phyloP scores from a whole-genome alignment of 352 stramenopile genomes.

The Phytophthora hybrid region DNA sequence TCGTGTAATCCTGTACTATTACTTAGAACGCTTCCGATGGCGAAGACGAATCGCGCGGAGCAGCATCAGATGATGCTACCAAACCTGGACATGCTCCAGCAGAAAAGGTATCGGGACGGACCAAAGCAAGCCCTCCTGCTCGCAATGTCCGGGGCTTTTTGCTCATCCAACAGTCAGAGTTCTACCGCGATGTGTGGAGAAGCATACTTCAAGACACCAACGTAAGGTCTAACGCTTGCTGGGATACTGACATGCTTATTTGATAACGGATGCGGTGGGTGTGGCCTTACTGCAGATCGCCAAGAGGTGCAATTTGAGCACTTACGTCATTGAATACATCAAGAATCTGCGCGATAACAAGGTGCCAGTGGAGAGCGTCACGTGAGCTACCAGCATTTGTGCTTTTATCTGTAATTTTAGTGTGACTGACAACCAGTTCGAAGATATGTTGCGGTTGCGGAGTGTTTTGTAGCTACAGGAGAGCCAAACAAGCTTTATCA shows the following conservation, averaged over 20 bases:
- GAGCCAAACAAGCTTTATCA: conserved; percentile 69
- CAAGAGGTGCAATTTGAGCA: conserved; percentile 47
- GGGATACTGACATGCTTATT: neutral
- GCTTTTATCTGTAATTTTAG: neutral
- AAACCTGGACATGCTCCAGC: neutral
- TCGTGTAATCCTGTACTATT: neutral
- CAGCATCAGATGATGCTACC: conserved; percentile 3
- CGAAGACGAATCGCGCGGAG: neutral
- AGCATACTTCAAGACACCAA: conserved; percentile 46
- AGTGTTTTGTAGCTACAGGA: conserved; percentile 54
- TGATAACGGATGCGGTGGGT: neutral
- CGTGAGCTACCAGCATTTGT: conserved; percentile 43
- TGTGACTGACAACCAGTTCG: conserved; percentile 19
- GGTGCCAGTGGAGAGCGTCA: conserved; percentile 68
- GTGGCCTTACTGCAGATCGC: conserved; percentile 42
- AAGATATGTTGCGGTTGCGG: conserved; percentile 65
- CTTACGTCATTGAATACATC: conserved; percentile 76
- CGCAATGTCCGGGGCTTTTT: conserved; percentile 58
- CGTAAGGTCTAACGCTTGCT: conserved; percentile 35
- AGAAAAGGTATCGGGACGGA: neutral
- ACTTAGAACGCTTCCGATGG: conserved; percentile 18
- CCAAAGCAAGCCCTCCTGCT: conserved; percentile 8
- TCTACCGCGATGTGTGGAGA: conserved; percentile 66
- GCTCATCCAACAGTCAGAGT: conserved; percentile 66
- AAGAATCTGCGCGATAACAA: conserved; percentile 58